Conservation (phyloP, 2,329 filamentous ascomycete species). For the Talaromyces funiculosus region DNA sequence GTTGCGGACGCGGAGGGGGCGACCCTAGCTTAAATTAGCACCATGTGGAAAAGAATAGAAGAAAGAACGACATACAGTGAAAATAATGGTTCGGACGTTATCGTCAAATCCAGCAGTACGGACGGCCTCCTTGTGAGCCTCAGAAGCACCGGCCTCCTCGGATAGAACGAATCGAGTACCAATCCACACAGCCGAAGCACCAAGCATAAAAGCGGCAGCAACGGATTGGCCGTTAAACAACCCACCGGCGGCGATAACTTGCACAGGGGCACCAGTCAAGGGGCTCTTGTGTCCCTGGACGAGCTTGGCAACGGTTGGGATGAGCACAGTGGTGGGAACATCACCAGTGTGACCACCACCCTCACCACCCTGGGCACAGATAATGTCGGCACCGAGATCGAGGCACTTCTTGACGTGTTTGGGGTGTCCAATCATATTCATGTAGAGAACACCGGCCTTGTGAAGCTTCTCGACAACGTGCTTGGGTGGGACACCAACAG, state of each 20-base stretch:
- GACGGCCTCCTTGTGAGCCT: conserved; percentile 92
- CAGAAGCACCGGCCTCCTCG: conserved; percentile 89
- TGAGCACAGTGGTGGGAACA: conserved; percentile 84
- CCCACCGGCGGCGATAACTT: conserved; percentile 89
- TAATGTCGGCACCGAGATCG: conserved; percentile 86
- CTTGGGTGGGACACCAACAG: conserved; percentile 88
- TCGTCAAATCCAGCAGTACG: conserved; percentile 88
- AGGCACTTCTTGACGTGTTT: conserved; percentile 98
- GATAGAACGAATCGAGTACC: conserved; percentile 92
- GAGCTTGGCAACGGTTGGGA: conserved; percentile 82
- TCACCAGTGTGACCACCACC: conserved; percentile 95
- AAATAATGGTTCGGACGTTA: conserved; percentile 95
- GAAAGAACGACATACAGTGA: conserved; percentile 54
- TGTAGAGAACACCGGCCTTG: conserved; percentile 81
- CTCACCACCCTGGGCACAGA: conserved; percentile 97
- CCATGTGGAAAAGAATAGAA: not conserved
- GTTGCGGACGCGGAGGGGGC: conserved; percentile 85
- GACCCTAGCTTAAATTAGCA: conserved; percentile 48
- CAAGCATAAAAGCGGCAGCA: conserved; percentile 86
- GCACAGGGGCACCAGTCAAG: conserved; percentile 78
- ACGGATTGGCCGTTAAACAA: conserved; percentile 89
- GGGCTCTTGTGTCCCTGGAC: conserved; percentile 77
- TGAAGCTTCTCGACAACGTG: conserved; percentile 85
- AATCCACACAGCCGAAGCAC: conserved; percentile 89
- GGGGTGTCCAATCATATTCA: conserved; percentile 99